Percentiles rank a stretch among this genome's conserved stretches.
phyloP scores from a whole-genome alignment of 2,329 filamentous ascomycete genomes.

The Paraconiothyrium sp. region DNA sequence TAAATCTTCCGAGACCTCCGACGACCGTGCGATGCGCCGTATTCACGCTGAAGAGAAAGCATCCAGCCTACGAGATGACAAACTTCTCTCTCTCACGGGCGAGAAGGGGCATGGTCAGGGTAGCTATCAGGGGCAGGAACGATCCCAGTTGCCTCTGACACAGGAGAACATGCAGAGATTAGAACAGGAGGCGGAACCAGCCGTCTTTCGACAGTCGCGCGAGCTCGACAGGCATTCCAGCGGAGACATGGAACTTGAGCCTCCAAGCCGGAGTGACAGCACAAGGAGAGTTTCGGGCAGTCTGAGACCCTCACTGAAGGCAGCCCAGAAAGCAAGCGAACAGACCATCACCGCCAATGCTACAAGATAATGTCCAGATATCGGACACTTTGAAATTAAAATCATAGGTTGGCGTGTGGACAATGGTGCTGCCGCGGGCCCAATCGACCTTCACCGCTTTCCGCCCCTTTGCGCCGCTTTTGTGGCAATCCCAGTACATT shows the following conservation, averaged over 20 bases:
- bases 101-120: slow-evolving; percentile 40
- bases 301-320: slow-evolving; percentile 32
- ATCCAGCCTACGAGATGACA: slow-evolving; percentile 63
- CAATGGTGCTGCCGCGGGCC: slow-evolving; percentile 10
- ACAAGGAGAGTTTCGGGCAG: slow-evolving; percentile 19
- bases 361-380: slow-evolving; percentile 21
- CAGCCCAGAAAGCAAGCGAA: slow-evolving; percentile 35
- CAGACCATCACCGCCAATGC: slow-evolving; percentile 33
- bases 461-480: slow-evolving; percentile 18
- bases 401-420: not conserved
- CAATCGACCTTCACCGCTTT: slow-evolving; percentile 16
- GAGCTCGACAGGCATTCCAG: slow-evolving; percentile 30
- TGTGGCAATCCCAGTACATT: slow-evolving; percentile 3
- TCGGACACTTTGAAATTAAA: not conserved
- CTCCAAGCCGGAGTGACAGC: slow-evolving; percentile 28
- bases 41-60: slow-evolving; percentile 65
- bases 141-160: slow-evolving; percentile 44
- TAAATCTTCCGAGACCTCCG: slow-evolving; percentile 54
- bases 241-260: slow-evolving; percentile 29
- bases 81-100: slow-evolving; percentile 60
- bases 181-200: slow-evolving; percentile 38
- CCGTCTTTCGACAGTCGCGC: slow-evolving; percentile 20
- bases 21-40: slow-evolving; percentile 57
- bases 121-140: slow-evolving; percentile 28
- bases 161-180: slow-evolving; percentile 49